Percentiles rank a stretch among this genome's conserved stretches.
These are phyloP conservation scores for Skeletonema potamos DNA, from an alignment of 108 stramenopile species.

Conservation along the genomic window DNA sequence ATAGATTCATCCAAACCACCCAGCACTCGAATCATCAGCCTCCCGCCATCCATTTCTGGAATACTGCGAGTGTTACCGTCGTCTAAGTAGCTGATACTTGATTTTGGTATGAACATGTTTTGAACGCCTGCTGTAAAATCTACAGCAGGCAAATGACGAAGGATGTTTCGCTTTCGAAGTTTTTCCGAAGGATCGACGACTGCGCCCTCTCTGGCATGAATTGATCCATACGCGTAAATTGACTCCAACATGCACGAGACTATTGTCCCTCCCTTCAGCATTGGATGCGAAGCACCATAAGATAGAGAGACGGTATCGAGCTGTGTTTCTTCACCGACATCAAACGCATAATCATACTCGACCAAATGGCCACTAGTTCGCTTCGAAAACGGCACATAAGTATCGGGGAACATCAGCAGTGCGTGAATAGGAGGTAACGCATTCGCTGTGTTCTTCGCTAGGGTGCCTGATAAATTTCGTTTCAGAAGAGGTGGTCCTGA, in stretches of 20 bases:
- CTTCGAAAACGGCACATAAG: constrained; percentile 37
- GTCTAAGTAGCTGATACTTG: constrained; percentile 76
- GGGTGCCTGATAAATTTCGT: background rate
- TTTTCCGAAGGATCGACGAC: constrained; percentile 73
- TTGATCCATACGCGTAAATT: constrained; percentile 78
- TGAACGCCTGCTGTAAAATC: constrained; percentile 81
- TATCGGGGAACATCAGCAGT: constrained; percentile 75
- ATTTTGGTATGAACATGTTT: constrained; percentile 80
- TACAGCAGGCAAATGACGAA: constrained; percentile 84
- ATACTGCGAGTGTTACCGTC: constrained; percentile 79
- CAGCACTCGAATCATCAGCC: constrained; percentile 62
- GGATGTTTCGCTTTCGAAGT: constrained; percentile 72
- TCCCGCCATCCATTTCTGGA: constrained; percentile 79
- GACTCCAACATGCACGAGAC: constrained; percentile 82
- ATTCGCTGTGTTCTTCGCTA: constrained; percentile 35
- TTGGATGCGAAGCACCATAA: constrained; percentile 80
- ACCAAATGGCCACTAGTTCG: constrained; percentile 50
- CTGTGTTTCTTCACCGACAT: constrained; percentile 70
- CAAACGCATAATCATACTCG: constrained; percentile 84
- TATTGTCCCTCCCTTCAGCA: constrained; percentile 84
- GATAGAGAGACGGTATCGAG: constrained; percentile 80
- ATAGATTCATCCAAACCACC: constrained; percentile 65
- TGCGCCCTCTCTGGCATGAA: constrained; percentile 76
- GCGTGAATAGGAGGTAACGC: constrained; percentile 72
- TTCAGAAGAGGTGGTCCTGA: constrained; percentile 8